A percentile compares a stretch with the other conserved stretches of the same genome.
These are phyloP conservation scores for Gnomoniopsis smithogilvyi DNA, from an alignment of 2,329 filamentous ascomycete genomes.

Conservation along the genomic window DNA sequence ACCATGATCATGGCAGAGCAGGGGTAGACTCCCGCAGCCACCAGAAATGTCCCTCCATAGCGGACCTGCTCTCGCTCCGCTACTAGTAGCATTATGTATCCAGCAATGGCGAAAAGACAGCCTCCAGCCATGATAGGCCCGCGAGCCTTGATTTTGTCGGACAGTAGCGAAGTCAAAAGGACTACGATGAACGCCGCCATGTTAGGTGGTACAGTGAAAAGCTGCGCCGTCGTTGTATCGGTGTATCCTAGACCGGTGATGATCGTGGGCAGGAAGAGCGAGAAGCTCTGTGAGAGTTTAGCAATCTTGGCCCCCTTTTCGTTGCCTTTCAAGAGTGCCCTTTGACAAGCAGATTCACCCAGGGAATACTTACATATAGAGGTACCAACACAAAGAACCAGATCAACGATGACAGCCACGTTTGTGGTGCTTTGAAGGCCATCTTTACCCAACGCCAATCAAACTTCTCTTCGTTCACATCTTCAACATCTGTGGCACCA, in stretches of 20 bases:
- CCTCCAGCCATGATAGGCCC: slow-evolving; percentile 31
- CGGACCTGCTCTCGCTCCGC: slow-evolving; percentile 27
- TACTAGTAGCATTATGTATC: slow-evolving; percentile 33
- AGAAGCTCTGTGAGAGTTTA: slow-evolving; percentile 31
- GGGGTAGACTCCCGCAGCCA: slow-evolving; percentile 29
- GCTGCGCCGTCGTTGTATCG: slow-evolving; percentile 31
- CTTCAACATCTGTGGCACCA: slow-evolving; percentile 20
- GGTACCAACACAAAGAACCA: slow-evolving; percentile 27
- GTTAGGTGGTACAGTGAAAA: slow-evolving; percentile 35
- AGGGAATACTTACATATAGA: slow-evolving; percentile 25
- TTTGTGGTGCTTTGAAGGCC: slow-evolving; percentile 27
- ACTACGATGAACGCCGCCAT: slow-evolving; percentile 31
- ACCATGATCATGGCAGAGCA: slow-evolving; percentile 26
- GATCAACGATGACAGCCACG: slow-evolving; percentile 23
- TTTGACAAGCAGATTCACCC: no score
- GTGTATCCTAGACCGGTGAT: slow-evolving; percentile 38
- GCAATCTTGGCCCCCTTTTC: neutral
- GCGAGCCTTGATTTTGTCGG: slow-evolving; percentile 29
- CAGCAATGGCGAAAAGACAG: slow-evolving; percentile 28
- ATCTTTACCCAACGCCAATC: slow-evolving; percentile 38
- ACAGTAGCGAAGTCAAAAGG: slow-evolving; percentile 29
- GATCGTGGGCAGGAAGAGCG: slow-evolving; percentile 43
- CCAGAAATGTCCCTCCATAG: slow-evolving; percentile 34
- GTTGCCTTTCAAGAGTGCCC: no score
- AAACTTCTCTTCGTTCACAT: slow-evolving; percentile 35